A percentile compares a stretch with the other conserved stretches of the same genome.
Conservation (phyloP, 495 filamentous ascomycete species). For the Penicillium coprophilum region DNA sequence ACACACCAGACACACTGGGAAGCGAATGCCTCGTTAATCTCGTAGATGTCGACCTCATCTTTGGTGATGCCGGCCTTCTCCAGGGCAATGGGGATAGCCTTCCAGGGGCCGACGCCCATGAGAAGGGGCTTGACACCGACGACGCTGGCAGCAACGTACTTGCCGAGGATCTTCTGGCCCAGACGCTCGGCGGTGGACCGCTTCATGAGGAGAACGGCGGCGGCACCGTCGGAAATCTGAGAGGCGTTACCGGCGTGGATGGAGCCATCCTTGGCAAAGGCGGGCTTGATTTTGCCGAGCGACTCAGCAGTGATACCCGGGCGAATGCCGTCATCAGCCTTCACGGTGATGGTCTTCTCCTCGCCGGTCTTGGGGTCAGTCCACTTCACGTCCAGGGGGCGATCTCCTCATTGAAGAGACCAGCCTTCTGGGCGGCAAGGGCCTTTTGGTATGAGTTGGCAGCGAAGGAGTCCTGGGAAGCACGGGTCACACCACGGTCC, state of each 20-base stretch:
- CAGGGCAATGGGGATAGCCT: conserved; percentile 89
- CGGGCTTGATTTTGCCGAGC: conserved; percentile 83
- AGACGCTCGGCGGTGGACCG: conserved; percentile 86
- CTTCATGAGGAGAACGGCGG: conserved; percentile 94
- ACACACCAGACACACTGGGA: conserved; percentile 92
- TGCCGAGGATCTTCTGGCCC: conserved; percentile 84
- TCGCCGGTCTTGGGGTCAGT: conserved; percentile 90
- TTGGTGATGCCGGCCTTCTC: conserved; percentile 81
- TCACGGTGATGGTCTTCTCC: conserved; percentile 79
- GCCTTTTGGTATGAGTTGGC: conserved; percentile 90
- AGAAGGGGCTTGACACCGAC: conserved; percentile 90
- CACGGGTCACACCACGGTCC: conserved; percentile 69
- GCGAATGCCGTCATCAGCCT: conserved; percentile 84
- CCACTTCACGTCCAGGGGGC: conserved; percentile 72
- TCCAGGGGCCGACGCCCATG: conserved; percentile 96
- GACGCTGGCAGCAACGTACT: conserved; percentile 79
- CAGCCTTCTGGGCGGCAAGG: conserved; percentile 75
- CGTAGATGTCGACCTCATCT: conserved; percentile 93
- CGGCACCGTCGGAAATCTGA: conserved; percentile 94
- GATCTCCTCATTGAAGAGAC: conserved; percentile 93
- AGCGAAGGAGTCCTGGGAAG: conserved; percentile 83
- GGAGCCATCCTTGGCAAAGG: conserved; percentile 86
- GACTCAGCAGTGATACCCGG: conserved; percentile 82
- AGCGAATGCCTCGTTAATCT: conserved; percentile 99
- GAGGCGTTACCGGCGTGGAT: conserved; percentile 96